Evolutionary conservation across 2,329 filamentous ascomycete species (phyloP).

Genomic region (Myriosclerotinia scirpicola): DNA sequence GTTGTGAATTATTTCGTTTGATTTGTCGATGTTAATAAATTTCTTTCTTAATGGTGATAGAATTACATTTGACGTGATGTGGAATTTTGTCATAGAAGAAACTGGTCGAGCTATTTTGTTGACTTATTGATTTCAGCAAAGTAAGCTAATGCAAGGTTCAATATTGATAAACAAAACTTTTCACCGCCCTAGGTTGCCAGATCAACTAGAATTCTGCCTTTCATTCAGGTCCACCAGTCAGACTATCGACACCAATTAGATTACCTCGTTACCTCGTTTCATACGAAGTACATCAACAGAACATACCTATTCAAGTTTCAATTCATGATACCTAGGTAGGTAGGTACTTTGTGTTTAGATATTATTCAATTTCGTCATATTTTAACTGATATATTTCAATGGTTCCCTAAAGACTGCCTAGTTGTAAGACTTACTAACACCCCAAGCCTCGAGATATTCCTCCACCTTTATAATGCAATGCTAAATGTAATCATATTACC

Average conservation of each 20-base stretch:
- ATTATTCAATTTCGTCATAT: too few species aligned
- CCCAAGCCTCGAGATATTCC: not conserved
- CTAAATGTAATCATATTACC: not conserved
- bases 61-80: conserved; percentile 12
- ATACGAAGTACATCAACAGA: too few species aligned
- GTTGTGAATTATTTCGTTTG: not conserved
- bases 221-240: too few species aligned
- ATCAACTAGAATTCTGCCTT: not conserved
- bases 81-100: not conserved
- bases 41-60: not conserved
- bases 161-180: conserved; percentile 12
- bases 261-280: too few species aligned
- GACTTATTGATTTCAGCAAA: not conserved
- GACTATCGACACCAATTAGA: too few species aligned
- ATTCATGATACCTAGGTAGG: too few species aligned
- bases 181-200: conserved; percentile 4
- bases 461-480: not conserved
- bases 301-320: too few species aligned
- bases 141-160: not conserved
- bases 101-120: not conserved
- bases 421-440: not conserved
- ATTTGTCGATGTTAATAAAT: conserved; percentile 5
- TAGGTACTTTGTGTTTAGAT: too few species aligned
- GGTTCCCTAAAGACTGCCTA: too few species aligned
- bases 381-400: too few species aligned